Evolutionary conservation across 2,329 filamentous ascomycete species (phyloP), one percentile per base, ranked within the genome.

Genomic region (Tolypocladium capitatum): DNA sequence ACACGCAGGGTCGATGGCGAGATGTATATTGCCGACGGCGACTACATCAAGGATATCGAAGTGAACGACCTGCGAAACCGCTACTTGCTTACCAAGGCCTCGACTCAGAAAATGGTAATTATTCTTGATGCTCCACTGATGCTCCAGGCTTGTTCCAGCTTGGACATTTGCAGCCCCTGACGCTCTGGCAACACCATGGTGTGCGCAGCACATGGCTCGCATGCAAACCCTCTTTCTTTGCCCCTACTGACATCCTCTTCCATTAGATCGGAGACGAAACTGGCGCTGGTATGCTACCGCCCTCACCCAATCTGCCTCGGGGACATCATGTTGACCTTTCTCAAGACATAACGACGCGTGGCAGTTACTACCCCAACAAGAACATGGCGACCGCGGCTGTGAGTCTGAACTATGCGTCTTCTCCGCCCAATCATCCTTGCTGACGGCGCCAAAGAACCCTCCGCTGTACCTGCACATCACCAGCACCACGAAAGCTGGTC

Each of bases 21-120:
- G 60, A 85, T 95, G 64, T 97, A 97, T 63, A 85, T 94, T 58
- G 85, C 90, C 52, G 92, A 97, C 64, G 92, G 92, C 59, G 92
- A 98, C 69, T 97, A 86, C 66, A 97, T 98, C 70, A 92, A 94
- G 68, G 92, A 98, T 63, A 95, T 98, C 62, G 92, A 97, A 73
- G 88, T 98, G 73, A 98, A 98, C 68, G 91, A 97, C 68, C 71
- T 97, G 61, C 84, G 91, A 55, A 98, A 97, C 66, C 86, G 91
- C 59, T 98, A 98, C 68, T 84, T 90, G 66, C 77, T 98, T 71
- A 98, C 91, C 55, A 97, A 96, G 74, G 89, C 90, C 61, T 86
- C 88, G 60, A 95, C 89, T 56, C 92, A 97, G 76, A 94, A 95
- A 80, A 95, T 92, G 91, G 92, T 98, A 96, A 94, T 84, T 90